Base-by-base conservation (phyloP, 2,329 filamentous ascomycete genomes). In the Aspergillus alliaceus region DNA sequence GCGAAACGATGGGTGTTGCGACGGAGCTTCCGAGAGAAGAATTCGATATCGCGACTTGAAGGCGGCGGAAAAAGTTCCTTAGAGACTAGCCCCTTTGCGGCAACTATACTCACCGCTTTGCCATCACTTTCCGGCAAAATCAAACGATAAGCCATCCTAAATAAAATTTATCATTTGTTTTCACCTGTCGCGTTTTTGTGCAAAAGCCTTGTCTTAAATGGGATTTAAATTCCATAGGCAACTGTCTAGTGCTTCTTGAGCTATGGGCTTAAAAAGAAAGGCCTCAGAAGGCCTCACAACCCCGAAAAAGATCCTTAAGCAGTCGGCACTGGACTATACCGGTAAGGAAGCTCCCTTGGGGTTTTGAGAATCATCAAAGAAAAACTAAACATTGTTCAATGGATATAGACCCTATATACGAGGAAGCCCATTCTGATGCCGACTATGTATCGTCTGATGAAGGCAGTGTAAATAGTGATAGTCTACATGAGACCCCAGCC, bases 401-500 rank as follows among this genome's bases (percentile, higher is more conserved):
- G 29, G 60, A 3, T 61, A 32, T 63, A 68, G 72, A 76, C 47
- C 68, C 67, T 15, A 67, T 74, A 2, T 65, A 72, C 25, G 67
- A 73, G 7, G 69, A 74, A 40, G 54, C 55, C 14, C 60, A 70
- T 56, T 75, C 72, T 2, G 74, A 77, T 57, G 65, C 63, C 6
- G 69, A 72, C 22, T 71, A 72, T 25, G 64, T 61, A 40, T 68
- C 62, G 4, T 68, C 67, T 11, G 69, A 68, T 24, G 69, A 69
- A 34, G 56, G 63, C 1, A 73, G 70, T 29, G 37, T 63, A 1
- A 62, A 68, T 11, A 69, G 69, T 31, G 66, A 72, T 44, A 69
- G 67, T 40, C 64, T 72, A 44, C 68, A 74, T n/a, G 74, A 79
- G 39, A 83, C 82, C 1, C 80, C 82, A 8, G 66, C 76, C 20